Conservation (phyloP, 1,139 yeast genomes). For the Hanseniaspora sp. region DNA sequence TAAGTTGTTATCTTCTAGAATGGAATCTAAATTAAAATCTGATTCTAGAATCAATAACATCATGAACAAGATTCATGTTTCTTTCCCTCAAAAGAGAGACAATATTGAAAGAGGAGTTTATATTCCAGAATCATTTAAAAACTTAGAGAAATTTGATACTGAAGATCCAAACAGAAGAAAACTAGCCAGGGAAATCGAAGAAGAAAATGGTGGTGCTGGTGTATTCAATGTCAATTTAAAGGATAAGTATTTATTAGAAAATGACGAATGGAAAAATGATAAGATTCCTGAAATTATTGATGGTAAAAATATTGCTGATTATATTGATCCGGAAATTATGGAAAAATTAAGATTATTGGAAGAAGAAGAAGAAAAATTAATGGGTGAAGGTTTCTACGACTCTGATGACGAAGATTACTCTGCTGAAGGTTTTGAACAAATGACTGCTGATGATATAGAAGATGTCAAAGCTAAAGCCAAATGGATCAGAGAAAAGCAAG, state of each 20-base stretch:
- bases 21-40: slow-evolving; percentile 93
- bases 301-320: slow-evolving; percentile 94
- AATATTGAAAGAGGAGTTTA: slow-evolving; percentile 65
- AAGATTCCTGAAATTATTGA: slow-evolving; percentile 92
- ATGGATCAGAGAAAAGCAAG: slow-evolving; percentile 94
- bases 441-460: slow-evolving; percentile 50
- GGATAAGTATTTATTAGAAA: slow-evolving; percentile 81
- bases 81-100: slow-evolving; percentile 81
- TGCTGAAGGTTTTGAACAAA: slow-evolving; percentile 46
- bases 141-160: slow-evolving; percentile 54
- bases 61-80: slow-evolving; percentile 88
- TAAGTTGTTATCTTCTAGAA: slow-evolving; percentile 84
- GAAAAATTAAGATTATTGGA: slow-evolving; percentile 88
- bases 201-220: slow-evolving; percentile 97
- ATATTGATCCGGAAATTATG: slow-evolving; percentile 90
- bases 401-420: slow-evolving; percentile 76
- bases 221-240: slow-evolving; percentile 87
- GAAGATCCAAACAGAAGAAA: slow-evolving; percentile 73
- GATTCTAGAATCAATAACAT: slow-evolving; percentile 80
- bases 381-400: slow-evolving; percentile 89
- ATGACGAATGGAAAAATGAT: slow-evolving; percentile 96
- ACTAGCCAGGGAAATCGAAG: slow-evolving; percentile 80
- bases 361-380: slow-evolving; percentile 91
- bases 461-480: slow-evolving; percentile 77
- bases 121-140: slow-evolving; percentile 66